Evolutionary conservation across 306 rosid species (phyloP).

Genomic region (Albizia julibrissin): DNA sequence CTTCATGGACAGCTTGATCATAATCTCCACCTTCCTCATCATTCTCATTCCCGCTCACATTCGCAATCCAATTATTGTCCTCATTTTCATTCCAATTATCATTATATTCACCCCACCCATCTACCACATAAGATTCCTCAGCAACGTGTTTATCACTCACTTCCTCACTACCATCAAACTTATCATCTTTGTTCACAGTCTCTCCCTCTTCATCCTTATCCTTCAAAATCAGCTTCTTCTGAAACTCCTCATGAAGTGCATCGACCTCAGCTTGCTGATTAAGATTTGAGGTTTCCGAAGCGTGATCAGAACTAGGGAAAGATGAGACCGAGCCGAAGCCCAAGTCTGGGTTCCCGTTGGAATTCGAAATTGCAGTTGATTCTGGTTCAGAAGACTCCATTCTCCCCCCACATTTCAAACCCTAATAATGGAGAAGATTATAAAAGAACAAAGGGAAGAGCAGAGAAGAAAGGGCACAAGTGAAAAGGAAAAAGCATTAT

Average conservation of each 20-base stretch:
- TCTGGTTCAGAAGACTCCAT: constrained; percentile 64
- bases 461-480: not conserved
- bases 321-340: constrained; percentile 32
- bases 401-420: constrained; percentile 78
- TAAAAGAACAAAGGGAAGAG: not conserved
- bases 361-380: constrained; percentile 22
- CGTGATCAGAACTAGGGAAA: constrained; percentile 39
- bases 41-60: constrained; percentile 40
- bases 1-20: constrained; percentile 23
- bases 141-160: constrained; percentile 35
- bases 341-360: constrained; percentile 29
- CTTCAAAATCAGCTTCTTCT: constrained; percentile 41
- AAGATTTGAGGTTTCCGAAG: constrained; percentile 46
- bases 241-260: constrained; percentile 33
- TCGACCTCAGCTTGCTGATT: constrained; percentile 31
- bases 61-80: constrained; percentile 41
- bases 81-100: constrained; percentile 39
- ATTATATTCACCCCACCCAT: constrained; percentile 23
- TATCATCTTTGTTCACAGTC: constrained; percentile 25
- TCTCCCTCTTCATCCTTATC: constrained; percentile 32
- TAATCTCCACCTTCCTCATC: constrained; percentile 8
- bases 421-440: constrained; percentile 50
- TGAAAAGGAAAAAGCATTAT: not conserved
- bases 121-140: constrained; percentile 33
- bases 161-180: constrained; percentile 30